Percentiles rank a stretch among this genome's conserved stretches.
Conservation (phyloP, 108 stramenopile genomes). For the Skeletonema costatum region DNA sequence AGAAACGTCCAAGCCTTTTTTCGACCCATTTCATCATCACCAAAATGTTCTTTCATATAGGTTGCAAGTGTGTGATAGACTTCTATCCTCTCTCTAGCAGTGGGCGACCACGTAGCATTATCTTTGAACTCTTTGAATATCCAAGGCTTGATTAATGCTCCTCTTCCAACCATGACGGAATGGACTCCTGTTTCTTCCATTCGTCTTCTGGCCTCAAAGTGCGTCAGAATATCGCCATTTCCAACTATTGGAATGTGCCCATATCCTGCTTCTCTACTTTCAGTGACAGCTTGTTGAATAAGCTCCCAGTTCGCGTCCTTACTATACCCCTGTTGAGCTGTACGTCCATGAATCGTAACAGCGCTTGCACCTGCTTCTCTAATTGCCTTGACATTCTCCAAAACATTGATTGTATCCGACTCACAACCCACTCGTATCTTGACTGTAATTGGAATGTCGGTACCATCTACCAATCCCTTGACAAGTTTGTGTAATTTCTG, state of each 20-base stretch:
- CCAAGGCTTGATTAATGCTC: conserved; percentile 43
- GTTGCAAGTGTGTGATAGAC: conserved; percentile 28
- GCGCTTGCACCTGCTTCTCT: conserved; percentile 47
- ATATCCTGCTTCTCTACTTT: conserved; percentile 10
- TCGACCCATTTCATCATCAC: conserved; percentile 47
- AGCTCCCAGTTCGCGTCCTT: conserved; percentile 45
- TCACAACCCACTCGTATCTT: conserved; percentile 47
- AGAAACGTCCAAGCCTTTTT: conserved; percentile 52
- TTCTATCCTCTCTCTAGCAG: no score
- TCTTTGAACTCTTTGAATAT: no score
- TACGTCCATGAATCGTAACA: conserved; percentile 52
- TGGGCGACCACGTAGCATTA: no score
- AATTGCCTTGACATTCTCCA: conserved; percentile 17
- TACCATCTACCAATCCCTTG: conserved; percentile 31
- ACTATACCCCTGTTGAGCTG: conserved; percentile 47
- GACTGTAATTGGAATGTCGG: conserved; percentile 44
- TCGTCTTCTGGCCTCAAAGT: conserved; percentile 41
- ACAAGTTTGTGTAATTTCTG: conserved; percentile 43
- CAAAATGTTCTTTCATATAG: conserved; percentile 56
- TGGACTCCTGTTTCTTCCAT: conserved; percentile 45
- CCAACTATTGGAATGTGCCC: conserved; percentile 42
- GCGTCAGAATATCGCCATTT: conserved; percentile 55
- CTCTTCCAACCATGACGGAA: conserved; percentile 54
- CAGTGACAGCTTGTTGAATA: conserved; percentile 37
- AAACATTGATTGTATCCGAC: conserved; percentile 24